Evolutionary conservation across 768 basidiomycete species (phyloP).

Genomic region (Clathrus columnatus): DNA sequence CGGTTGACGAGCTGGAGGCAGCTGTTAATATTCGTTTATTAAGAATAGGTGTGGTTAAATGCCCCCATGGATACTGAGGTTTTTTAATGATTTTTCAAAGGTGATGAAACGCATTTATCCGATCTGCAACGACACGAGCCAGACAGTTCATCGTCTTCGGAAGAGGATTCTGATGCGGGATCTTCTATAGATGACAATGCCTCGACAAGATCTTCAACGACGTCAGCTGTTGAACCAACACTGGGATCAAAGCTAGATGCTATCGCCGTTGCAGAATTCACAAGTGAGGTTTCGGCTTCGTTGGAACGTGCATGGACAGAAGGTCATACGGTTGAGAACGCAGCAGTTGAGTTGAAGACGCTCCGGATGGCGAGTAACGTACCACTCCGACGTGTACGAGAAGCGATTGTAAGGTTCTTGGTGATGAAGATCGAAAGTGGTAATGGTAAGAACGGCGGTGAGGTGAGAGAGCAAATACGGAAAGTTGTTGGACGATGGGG

Average conservation of each 20-base stretch:
- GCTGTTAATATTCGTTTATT: conserved; percentile 62
- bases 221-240: conserved; percentile 30
- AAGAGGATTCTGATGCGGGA: conserved; percentile 26
- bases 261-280: conserved; percentile 61
- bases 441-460: conserved; percentile 37
- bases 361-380: conserved; percentile 97
- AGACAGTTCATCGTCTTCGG: conserved; percentile 31
- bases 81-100: conserved; percentile 24
- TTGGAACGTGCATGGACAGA: conserved; percentile 90
- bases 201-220: conserved; percentile 29
- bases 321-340: conserved; percentile 86
- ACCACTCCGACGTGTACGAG: conserved; percentile 71
- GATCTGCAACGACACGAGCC: conserved; percentile 57
- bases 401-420: conserved; percentile 81
- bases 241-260: conserved; percentile 23
- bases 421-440: conserved; percentile 63
- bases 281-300: conserved; percentile 67
- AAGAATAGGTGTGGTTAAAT: conserved; percentile 51
- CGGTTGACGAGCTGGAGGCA: conserved; percentile 42
- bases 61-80: not conserved
- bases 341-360: conserved; percentile 89
- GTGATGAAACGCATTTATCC: conserved; percentile 41
- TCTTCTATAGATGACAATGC: conserved; percentile 31
- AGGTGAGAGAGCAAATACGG: conserved; percentile 36
- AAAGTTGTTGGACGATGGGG: conserved; percentile 76